Evolutionary conservation across 768 basidiomycete genomes (phyloP), one percentile per base, ranked within the genome.

Genomic region (Leccinellum rugosiceps): DNA sequence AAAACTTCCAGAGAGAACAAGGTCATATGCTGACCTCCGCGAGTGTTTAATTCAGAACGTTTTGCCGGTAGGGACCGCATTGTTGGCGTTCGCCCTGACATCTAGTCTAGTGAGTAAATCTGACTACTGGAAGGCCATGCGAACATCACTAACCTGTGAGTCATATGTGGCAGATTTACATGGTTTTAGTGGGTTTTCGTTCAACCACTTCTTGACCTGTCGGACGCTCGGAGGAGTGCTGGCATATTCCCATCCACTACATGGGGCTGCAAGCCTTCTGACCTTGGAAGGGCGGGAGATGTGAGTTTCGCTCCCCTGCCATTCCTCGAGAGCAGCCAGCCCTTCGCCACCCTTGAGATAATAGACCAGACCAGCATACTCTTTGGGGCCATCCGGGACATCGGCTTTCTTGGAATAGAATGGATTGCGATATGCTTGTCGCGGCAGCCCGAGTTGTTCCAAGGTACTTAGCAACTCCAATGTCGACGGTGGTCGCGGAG

Each of bases 1-100:
- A 95, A 92, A 2, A 94, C 74, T 70, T 99, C 97, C 44, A 98
- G 68, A 2, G 90, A 85, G 38, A 98, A 71, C 8, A 92, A 74
- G 0, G 87, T 83, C 89, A 98, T 92, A 61, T 80, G 78, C 60
- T 88, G 84, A 55, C 78, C 82, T 67, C 83, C 85, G 25, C 92
- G 81, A 38, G 74, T 75, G 28, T 69, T 71, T 2, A 67, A 67
- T 28, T 77, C 65, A 2, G 75, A 71, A 47, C 74, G 76, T 23
- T 70, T 76, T 28, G 71, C 71, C 1, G 83, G 83, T 1, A 84
- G 82, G 26, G 80, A 79, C 60, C 85, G 84, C 67, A 87, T 88
- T 14, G 75, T 75, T 70, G 88, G 94, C 0, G 94, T 97, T 19
- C 86, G 84, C 0, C 87, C 88, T 56, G 86, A 78, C 43, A 94